These are phyloP conservation scores for Multifurca ochricompacta DNA, from an alignment of 768 basidiomycete genomes.

Conservation along the genomic window DNA sequence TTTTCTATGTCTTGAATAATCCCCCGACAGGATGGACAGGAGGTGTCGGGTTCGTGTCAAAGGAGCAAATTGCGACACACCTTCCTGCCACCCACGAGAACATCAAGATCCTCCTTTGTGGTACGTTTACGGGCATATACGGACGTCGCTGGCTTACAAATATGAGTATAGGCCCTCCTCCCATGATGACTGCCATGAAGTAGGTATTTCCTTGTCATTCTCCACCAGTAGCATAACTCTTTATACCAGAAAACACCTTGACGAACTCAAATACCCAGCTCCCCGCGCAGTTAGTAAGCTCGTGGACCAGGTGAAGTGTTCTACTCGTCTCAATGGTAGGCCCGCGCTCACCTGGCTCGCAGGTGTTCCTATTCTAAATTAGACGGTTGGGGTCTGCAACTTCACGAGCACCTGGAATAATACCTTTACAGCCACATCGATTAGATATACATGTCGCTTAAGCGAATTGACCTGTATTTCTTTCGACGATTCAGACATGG, in stretches of 20 bases:
- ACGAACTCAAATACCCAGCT: conserved; percentile 77
- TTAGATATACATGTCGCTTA: not conserved
- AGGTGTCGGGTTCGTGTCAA: conserved; percentile 88
- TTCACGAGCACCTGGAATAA: not conserved
- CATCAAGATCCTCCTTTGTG: conserved; percentile 85
- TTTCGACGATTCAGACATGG: not conserved
- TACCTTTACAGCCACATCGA: not conserved
- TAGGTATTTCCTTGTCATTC: conserved; percentile 29
- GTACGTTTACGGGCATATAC: conserved; percentile 31
- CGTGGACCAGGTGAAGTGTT: conserved; percentile 62
- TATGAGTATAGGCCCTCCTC: conserved; percentile 48
- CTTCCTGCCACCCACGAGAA: conserved; percentile 60
- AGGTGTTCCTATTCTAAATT: conserved; percentile 38
- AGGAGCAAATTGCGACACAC: conserved; percentile 80
- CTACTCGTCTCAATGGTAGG: not conserved
- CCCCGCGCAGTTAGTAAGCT: conserved; percentile 91
- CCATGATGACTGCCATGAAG: conserved; percentile 78
- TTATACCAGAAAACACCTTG: conserved; percentile 69
- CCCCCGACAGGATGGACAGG: conserved; percentile 81
- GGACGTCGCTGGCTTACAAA: not conserved
- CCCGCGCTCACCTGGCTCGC: conserved; percentile 17
- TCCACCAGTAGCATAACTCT: conserved; percentile 15
- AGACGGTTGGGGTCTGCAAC: not conserved
- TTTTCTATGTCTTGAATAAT: conserved; percentile 93
- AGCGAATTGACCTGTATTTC: not conserved